Base-by-base conservation (phyloP, 192 early-diverging fungal genomes). In the Dissophora globulifera region DNA sequence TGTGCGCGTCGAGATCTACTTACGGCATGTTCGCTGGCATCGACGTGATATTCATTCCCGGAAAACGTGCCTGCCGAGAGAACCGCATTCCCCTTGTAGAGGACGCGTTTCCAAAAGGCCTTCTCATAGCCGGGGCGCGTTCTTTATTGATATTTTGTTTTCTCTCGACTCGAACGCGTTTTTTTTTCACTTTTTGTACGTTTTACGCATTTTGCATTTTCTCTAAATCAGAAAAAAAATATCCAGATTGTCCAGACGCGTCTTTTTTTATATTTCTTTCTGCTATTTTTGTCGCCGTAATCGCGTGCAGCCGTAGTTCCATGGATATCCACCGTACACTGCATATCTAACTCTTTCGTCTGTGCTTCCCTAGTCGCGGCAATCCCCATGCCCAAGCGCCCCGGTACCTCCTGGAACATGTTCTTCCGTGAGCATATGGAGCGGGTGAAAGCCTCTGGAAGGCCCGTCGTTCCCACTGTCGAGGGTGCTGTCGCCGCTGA, bases 351-450 rank as follows among this genome's bases (percentile, higher is more conserved):
- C 46, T 42, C 46, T 47, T 47, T 16, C 22, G 46, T 9, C 20
- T 8, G 15, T 20, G 16, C 22, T 47, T 47, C 2, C 46, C 1
- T 65, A 75, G 70, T 62, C 55, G 8, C 53, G 3, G 69, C 69
- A 49, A n/a, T 74, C 9, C 15, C 46, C 16, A 64, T 75, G 62
- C 70, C 70, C 43, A 75, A 75, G 62, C 70, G 70, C 19, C 70
- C 70, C 22, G 59, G 70, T 32, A 75, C 70, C 32, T 63, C 70
- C 29, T 75, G 70, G 70, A 75, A 75, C 70, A 58, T 75, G 61
- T 75, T 75, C 70, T 75, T 75, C 62, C 58, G 61, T 17, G 70
- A 75, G 49, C 70, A 75, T 38, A 63, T 75, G 50, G 70, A 75
- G 42, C 58, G 50, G 50, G 70, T 75, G 42, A 75, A 63, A 57